A percentile compares a stretch with the other conserved stretches of the same genome.
Evolutionary conservation across 176 grass and related monocot genomes (phyloP).

Genomic region (Rhipidocladum racemiflorum): DNA sequence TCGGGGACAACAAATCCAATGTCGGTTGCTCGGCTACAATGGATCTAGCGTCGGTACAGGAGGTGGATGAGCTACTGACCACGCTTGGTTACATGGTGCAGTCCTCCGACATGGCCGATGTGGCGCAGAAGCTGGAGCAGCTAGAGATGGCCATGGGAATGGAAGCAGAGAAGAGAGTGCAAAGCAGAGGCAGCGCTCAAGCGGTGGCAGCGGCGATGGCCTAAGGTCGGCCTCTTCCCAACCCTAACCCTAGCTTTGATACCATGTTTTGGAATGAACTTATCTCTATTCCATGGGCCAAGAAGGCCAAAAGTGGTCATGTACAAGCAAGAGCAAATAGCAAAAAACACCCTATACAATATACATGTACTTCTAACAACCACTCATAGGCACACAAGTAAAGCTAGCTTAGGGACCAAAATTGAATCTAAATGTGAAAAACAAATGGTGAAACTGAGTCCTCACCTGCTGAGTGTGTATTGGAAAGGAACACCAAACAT

Average conservation of each 20-base stretch:
- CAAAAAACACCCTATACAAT: too few relatives aligned
- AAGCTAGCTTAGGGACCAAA: background rate
- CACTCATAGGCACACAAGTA: background rate
- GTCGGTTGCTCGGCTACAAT: too few relatives aligned
- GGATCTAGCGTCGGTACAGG: slow-evolving; percentile 12
- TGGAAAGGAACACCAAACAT: slow-evolving; percentile 99
- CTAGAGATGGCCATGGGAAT: slow-evolving; percentile 95
- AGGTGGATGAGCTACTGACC: slow-evolving; percentile 74
- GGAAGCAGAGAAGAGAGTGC: background rate
- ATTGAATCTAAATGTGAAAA: slow-evolving; percentile 16
- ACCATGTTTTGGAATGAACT: too few relatives aligned
- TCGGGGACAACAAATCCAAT: too few relatives aligned
- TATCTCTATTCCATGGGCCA: too few relatives aligned
- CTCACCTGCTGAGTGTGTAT: slow-evolving; percentile 92
- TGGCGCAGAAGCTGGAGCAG: slow-evolving; percentile 97
- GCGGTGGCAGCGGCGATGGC: too few relatives aligned
- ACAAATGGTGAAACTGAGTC: background rate
- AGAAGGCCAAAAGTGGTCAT: too few relatives aligned
- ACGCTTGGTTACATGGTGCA: slow-evolving; percentile 92
- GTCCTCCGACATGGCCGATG: slow-evolving; percentile 91
- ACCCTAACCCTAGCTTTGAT: too few relatives aligned
- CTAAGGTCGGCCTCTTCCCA: too few relatives aligned
- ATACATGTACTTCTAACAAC: too few relatives aligned
- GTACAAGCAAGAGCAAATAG: too few relatives aligned
- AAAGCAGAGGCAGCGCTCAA: too few relatives aligned